Conservation (phyloP, 805 yeast genomes). For the Zygosaccharomyces siamensis region DNA sequence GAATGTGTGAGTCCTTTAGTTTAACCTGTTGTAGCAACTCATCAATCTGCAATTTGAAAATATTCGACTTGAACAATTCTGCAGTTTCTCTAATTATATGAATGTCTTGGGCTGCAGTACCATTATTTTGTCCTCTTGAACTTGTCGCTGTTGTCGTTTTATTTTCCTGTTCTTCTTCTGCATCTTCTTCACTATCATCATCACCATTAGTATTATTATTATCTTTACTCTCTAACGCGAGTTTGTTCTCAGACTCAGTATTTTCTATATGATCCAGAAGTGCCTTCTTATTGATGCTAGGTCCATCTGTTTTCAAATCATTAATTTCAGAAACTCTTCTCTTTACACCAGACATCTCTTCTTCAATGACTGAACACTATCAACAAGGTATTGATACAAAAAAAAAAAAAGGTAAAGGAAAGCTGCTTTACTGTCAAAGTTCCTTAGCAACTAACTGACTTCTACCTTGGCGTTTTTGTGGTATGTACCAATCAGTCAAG, state of each 20-base stretch:
- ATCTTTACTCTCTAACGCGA: neutral
- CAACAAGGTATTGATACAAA: neutral
- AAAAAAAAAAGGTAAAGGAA: neutral
- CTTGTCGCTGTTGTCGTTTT: constrained; percentile 7
- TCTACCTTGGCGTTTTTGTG: neutral
- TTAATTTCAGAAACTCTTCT: constrained; percentile 23
- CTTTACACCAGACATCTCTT: constrained; percentile 17
- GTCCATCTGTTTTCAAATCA: constrained; percentile 7
- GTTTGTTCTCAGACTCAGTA: constrained; percentile 23
- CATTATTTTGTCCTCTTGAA: constrained; percentile 8
- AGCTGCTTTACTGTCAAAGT: constrained; percentile 1
- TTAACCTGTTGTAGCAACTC: constrained; percentile 79
- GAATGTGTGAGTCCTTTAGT: constrained; percentile 62
- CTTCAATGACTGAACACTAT: neutral
- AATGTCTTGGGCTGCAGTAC: constrained; percentile 62
- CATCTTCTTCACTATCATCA: constrained; percentile 17
- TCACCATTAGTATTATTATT: constrained; percentile 11
- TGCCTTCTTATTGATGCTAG: constrained; percentile 6
- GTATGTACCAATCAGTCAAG: neutral
- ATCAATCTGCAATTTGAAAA: constrained; percentile 91
- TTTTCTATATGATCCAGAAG: constrained; percentile 28
- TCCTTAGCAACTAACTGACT: neutral
- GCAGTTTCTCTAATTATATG: constrained; percentile 92
- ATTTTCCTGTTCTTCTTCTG: constrained; percentile 15
- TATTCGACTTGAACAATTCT: constrained; percentile 88